Evolutionary conservation across 1,284 basidiomycete genomes (phyloP), one percentile per base, ranked within the genome.

Genomic region (Cutaneotrichosporon sp.): DNA sequence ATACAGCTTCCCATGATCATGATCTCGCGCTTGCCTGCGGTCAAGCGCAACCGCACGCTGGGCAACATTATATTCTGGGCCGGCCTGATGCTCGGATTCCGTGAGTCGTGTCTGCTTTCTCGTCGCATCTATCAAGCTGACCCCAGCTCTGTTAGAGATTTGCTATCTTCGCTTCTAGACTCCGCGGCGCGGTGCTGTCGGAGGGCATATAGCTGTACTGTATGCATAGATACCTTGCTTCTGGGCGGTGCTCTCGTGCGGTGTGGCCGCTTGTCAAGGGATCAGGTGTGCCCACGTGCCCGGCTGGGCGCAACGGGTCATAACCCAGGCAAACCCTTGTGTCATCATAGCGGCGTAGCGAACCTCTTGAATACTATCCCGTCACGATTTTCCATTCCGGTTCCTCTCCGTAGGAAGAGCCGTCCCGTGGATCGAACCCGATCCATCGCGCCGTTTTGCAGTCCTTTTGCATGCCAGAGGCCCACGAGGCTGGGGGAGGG

Each of bases 1-100:
- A 85, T 88, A 24, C 95, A 99, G 81, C 86, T 98, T 20, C 95
- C 95, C 1, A 83, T 99, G 67, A 99, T 98, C 66, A 83, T 89
- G 3, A 66, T 95, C 43, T 88, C 90, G 25, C 86, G 91, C 14
- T 81, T 90, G 7, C 88, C 90, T 1, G 80, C 83, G 14, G 87
- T 97, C 70, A 89, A 87, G 76, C 82, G 85, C 64, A 93, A 94
- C 80, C 90, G 87, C 71, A 83, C 89, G 5, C 74, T 93, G 3
- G 84, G 82, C 16, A 84, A 84, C 72, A 79, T 95, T 64, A 87
- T 95, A 43, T 99, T 99, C 78, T 99, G 95, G 95, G 68, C 93
- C 22, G 94, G 93, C 1, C 72, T 86, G 20, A 80, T 83, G 87
- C 72, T 88, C 3, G 95, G 95, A 3, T 94, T 98, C 83, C 95